phyloP scores from a whole-genome alignment of 805 yeast genomes.

The Yarrowia osloensis region DNA sequence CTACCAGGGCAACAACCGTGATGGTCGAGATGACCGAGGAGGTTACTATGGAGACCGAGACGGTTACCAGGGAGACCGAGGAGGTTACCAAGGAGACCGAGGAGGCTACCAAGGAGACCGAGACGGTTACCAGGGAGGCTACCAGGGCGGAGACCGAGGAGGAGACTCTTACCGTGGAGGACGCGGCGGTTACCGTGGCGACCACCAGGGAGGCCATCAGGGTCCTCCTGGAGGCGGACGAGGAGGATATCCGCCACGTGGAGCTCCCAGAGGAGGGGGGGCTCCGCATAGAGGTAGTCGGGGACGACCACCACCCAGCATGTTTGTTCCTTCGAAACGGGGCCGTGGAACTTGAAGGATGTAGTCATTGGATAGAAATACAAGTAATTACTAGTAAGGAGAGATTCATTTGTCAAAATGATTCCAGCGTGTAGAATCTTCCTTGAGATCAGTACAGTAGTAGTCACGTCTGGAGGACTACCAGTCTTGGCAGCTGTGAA shows the following conservation, averaged over 20 bases:
- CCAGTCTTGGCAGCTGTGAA: too few relatives aligned
- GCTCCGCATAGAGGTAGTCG: constrained; percentile 12
- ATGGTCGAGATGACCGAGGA: not conserved
- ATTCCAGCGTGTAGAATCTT: too few relatives aligned
- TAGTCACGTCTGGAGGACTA: too few relatives aligned
- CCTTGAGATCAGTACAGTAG: too few relatives aligned
- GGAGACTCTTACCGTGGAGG: not conserved
- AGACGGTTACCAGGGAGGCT: not conserved
- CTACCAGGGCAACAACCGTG: not conserved
- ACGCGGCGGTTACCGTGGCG: not conserved
- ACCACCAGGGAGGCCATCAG: not conserved
- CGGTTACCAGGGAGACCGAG: not conserved
- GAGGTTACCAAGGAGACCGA: not conserved
- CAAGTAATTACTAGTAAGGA: not conserved
- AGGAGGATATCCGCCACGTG: not conserved
- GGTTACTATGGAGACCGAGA: not conserved
- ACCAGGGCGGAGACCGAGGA: not conserved
- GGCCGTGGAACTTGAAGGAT: not conserved
- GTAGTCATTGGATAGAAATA: not conserved
- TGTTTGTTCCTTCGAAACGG: constrained; percentile 11
- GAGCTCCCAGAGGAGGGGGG: not conserved
- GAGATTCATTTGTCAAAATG: too few relatives aligned
- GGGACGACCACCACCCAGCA: not conserved
- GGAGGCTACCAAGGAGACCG: not conserved
- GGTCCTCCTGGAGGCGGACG: not conserved